Conservation (phyloP, 192 early-diverging fungal genomes). For the Jimgerdemannia flammicorona region DNA sequence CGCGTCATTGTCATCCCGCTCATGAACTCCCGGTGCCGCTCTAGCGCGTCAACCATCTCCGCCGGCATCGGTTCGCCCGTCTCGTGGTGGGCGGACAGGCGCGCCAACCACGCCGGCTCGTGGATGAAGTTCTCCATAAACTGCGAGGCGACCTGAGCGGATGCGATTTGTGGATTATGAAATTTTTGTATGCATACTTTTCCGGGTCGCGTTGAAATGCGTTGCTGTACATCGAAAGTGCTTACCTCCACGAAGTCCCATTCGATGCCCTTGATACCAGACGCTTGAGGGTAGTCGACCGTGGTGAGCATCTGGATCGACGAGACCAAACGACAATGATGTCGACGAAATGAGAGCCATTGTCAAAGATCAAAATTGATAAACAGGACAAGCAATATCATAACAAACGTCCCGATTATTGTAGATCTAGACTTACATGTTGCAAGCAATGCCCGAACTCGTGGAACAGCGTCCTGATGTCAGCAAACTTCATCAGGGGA, state of each 20-base stretch:
- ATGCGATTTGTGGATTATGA: too few relatives aligned
- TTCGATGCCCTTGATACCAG: slow-evolving; percentile 60
- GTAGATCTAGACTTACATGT: slow-evolving; percentile 27
- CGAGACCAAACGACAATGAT: not conserved
- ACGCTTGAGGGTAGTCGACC: slow-evolving; percentile 54
- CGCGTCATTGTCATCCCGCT: slow-evolving; percentile 50
- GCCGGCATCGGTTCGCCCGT: slow-evolving; percentile 47
- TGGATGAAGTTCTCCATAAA: slow-evolving; percentile 65
- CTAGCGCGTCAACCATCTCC: slow-evolving; percentile 49
- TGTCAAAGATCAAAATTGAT: not conserved
- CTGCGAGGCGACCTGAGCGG: slow-evolving; percentile 46
- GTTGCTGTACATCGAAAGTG: not conserved
- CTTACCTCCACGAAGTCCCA: slow-evolving; percentile 52
- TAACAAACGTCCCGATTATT: too few relatives aligned
- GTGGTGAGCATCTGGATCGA: slow-evolving; percentile 43
- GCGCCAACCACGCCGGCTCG: slow-evolving; percentile 47
- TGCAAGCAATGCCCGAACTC: slow-evolving; percentile 63
- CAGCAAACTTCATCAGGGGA: slow-evolving; percentile 54
- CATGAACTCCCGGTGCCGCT: slow-evolving; percentile 40
- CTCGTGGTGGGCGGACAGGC: slow-evolving; percentile 47
- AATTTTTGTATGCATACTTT: too few relatives aligned
- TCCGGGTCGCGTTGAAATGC: not conserved
- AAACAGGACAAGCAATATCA: too few relatives aligned
- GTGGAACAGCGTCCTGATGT: slow-evolving; percentile 60
- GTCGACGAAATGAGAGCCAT: not conserved